A percentile compares a stretch with the other conserved stretches of the same genome.
Evolutionary conservation across 306 rosid species (phyloP).

Genomic region (Trichosanthes truncata): DNA sequence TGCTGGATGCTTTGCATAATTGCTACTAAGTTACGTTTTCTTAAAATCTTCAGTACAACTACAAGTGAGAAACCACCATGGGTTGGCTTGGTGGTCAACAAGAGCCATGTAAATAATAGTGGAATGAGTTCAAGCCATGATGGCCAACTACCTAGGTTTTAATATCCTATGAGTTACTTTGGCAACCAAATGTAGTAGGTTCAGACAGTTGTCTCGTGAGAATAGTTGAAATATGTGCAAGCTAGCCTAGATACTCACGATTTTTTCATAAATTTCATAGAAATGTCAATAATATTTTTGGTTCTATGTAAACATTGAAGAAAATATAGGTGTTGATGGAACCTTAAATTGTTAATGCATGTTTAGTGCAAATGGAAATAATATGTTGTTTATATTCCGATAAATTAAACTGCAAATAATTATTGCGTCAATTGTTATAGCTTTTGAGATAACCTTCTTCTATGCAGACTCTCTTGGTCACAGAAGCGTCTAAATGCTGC

Average conservation of each 20-base stretch:
- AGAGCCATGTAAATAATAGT: background rate
- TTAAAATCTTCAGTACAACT: background rate
- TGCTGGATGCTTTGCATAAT: background rate
- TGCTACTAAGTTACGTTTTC: background rate
- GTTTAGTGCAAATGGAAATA: background rate
- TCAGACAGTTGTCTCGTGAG: too few species aligned
- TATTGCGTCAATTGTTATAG: background rate
- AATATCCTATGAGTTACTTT: background rate
- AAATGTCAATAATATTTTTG: background rate
- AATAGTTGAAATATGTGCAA: too few species aligned
- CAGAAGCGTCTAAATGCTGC: conserved; percentile 40
- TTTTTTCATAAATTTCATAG: background rate
- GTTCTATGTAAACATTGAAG: background rate
- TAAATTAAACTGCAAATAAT: background rate
- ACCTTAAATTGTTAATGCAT: background rate
- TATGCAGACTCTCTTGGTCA: conserved; percentile 45
- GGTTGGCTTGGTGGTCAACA: background rate
- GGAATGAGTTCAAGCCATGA: background rate
- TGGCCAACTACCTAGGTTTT: background rate
- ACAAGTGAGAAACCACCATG: background rate
- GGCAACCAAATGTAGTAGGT: background rate
- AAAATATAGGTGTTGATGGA: background rate
- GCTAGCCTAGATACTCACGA: too few species aligned
- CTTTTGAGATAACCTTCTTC: background rate
- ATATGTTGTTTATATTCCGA: background rate